Percentiles rank a stretch among this genome's conserved stretches.
phyloP scores from a whole-genome alignment of 1,139 yeast genomes.

The Starmera stellimalicola region DNA sequence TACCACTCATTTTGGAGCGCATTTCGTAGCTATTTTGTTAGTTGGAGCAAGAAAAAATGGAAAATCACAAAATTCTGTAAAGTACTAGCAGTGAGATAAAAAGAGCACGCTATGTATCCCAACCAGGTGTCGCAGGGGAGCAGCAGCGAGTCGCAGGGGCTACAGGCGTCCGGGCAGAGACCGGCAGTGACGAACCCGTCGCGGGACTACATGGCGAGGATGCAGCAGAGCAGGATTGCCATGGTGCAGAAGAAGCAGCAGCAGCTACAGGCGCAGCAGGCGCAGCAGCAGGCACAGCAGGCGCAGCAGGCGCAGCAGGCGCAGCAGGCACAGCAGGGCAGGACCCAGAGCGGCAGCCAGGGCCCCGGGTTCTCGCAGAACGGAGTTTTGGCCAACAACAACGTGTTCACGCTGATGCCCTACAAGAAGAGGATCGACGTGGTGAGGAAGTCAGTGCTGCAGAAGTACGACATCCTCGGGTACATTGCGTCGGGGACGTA shows the following conservation, averaged over 20 bases:
- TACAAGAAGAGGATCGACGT: constrained; percentile 66
- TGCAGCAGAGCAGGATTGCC: background rate
- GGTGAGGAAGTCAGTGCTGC: constrained; percentile 60
- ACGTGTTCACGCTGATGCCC: constrained; percentile 63
- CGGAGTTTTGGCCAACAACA: constrained; percentile 57
- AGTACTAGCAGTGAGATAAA: no score
- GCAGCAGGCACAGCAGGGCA: constrained; percentile 4
- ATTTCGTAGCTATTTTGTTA: no score
- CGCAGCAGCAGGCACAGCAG: constrained; percentile 1
- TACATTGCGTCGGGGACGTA: constrained; percentile 98
- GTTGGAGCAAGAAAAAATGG: no score
- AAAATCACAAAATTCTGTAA: no score
- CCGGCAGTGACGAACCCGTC: background rate
- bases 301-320: constrained; percentile 6
- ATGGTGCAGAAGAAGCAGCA: background rate
- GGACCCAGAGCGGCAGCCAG: constrained; percentile 3
- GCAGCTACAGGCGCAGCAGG: background rate
- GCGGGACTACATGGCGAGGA: background rate
- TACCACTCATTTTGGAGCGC: no score
- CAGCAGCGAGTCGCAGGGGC: background rate
- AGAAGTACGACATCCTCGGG: constrained; percentile 81
- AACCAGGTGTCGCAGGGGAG: background rate
- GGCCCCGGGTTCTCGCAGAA: constrained; percentile 14
- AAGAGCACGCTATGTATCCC: background rate
- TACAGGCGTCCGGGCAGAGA: background rate